Evolutionary conservation across 208 protist species (phyloP).

Genomic region (Kentomonas sorsogonicus): DNA sequence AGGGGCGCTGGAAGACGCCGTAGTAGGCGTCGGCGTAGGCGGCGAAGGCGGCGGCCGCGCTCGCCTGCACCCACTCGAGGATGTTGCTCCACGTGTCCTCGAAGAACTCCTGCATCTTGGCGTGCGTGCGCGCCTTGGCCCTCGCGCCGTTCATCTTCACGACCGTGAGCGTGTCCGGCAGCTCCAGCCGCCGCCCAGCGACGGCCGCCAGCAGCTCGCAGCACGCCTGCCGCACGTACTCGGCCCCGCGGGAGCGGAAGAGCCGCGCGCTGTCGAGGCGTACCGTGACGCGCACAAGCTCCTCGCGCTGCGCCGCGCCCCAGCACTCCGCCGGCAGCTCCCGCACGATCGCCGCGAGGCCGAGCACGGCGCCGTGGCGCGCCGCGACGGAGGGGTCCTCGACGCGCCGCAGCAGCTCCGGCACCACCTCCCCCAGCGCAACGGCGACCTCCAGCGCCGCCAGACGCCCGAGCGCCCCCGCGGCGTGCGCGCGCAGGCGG

Average conservation of each 20-base stretch:
- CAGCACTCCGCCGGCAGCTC: constrained; percentile 40
- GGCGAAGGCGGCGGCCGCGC: constrained; percentile 56
- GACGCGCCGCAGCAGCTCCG: constrained; percentile 55
- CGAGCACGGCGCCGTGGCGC: constrained; percentile 90
- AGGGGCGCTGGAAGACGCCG: constrained; percentile 38
- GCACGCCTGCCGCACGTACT: constrained; percentile 87
- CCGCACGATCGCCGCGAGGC: constrained; percentile 81
- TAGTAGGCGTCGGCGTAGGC: constrained; percentile 66
- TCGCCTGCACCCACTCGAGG: constrained; percentile 73
- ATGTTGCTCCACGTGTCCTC: constrained; percentile 89
- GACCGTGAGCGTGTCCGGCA: constrained; percentile 61
- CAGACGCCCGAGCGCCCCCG: constrained; percentile 71
- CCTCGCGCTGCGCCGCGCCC: constrained; percentile 19
- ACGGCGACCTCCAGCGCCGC: constrained; percentile 24
- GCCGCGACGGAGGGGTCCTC: constrained; percentile 55
- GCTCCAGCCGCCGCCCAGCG: constrained; percentile 39
- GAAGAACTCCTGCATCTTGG: constrained; percentile 74
- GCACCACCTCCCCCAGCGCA: constrained; percentile 18
- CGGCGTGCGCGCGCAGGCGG: constrained; percentile 74
- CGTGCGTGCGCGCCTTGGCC: constrained; percentile 51
- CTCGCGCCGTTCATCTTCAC: constrained; percentile 41
- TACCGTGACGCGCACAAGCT: constrained; percentile 51
- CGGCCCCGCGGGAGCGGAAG: constrained; percentile 93
- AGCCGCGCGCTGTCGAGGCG: constrained; percentile 88
- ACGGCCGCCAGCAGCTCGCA: constrained; percentile 84